Percentiles rank a stretch among this genome's conserved stretches.
These are phyloP conservation scores for Immersiporthe knoxdaviesiana DNA, from an alignment of 2,329 filamentous ascomycete species.

Conservation along the genomic window DNA sequence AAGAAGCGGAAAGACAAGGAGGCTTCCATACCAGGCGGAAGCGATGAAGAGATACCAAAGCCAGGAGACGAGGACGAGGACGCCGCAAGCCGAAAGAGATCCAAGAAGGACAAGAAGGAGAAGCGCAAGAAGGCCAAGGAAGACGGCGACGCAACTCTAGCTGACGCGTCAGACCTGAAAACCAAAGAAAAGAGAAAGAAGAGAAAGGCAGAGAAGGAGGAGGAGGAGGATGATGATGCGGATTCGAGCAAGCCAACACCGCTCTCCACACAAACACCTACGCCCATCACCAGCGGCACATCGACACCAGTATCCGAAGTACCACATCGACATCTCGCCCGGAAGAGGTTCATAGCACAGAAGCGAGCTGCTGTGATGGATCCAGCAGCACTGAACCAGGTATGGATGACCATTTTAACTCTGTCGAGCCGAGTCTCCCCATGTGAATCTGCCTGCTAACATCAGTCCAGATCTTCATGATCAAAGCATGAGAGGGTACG, in stretches of 20 bases:
- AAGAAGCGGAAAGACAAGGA: constrained; percentile 47
- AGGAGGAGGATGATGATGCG: constrained; percentile 34
- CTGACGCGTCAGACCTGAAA: constrained; percentile 18
- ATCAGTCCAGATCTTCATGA: constrained; percentile 66
- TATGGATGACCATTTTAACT: constrained; percentile 50
- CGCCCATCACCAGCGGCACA: constrained; percentile 46
- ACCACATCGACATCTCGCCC: constrained; percentile 70
- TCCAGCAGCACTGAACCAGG: constrained; percentile 82
- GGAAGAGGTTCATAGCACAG: constrained; percentile 83
- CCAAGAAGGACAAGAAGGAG: constrained; percentile 33
- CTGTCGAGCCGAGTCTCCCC: not conserved
- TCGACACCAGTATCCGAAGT: constrained; percentile 37
- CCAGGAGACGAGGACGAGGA: constrained; percentile 33
- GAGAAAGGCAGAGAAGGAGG: constrained; percentile 31
- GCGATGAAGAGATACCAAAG: constrained; percentile 34
- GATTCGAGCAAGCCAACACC: constrained; percentile 46
- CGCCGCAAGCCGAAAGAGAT: constrained; percentile 34
- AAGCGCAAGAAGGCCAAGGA: constrained; percentile 43
- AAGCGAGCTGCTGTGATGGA: constrained; percentile 85
- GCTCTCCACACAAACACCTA: constrained; percentile 46
- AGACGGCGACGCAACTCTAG: constrained; percentile 37
- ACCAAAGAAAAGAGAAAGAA: constrained; percentile 33
- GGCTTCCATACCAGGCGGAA: constrained; percentile 40
- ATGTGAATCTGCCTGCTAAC: constrained; percentile 30
- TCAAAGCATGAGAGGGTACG: constrained; percentile 48